Base-by-base conservation (phyloP, 2,329 filamentous ascomycete species). In the Neofusicoccum umdonicola region DNA sequence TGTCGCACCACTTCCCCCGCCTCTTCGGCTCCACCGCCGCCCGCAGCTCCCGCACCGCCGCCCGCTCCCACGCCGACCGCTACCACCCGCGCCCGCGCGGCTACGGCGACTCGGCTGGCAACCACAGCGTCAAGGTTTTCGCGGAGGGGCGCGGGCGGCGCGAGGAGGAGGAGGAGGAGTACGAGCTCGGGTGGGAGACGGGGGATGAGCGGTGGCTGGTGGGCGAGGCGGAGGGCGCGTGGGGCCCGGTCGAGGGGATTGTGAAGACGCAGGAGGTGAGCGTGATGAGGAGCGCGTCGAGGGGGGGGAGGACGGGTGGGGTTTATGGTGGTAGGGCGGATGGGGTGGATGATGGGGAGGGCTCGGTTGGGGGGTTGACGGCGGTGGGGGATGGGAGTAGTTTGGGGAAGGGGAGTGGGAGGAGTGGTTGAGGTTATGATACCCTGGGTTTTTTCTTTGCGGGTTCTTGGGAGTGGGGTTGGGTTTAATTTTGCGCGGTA, bases 1-100 rank as follows among this genome's bases (percentile, higher is more conserved):
- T 76, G 62, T 31, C 48, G 2, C 61, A 54, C 37, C 17, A 45
- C 39, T 63, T 54, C 39, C 61, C 61, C 3, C 48, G 48, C 27
- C 34, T 54, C 41, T 54, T 63, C 39, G 15, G 56, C 56, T 17
- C 12, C 56, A 45, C 5, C 56, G 41, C 4, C 27, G 15, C 3
- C 19, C 19, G 19, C 19, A 19, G 19, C 19, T 19, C 19, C 19
- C 19, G 19, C 17, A 17, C 17, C 52, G 11, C 17, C 37, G 19
- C 39, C 3, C 6, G 34, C 31, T 8, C 47, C 2, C 19, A 27
- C 45, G 45, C 3, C 47, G 22, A n/a, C 22, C 22, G 34, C 34
- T 2, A 37, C 48, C 17, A 15, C 35, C 31, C 13, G 15, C 51
- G n/a, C 17, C 17, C 51, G 34, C 39, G 44, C 54, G 1, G 54